Conservation (phyloP, 331 rosid species). For the Quercus tomentella region DNA sequence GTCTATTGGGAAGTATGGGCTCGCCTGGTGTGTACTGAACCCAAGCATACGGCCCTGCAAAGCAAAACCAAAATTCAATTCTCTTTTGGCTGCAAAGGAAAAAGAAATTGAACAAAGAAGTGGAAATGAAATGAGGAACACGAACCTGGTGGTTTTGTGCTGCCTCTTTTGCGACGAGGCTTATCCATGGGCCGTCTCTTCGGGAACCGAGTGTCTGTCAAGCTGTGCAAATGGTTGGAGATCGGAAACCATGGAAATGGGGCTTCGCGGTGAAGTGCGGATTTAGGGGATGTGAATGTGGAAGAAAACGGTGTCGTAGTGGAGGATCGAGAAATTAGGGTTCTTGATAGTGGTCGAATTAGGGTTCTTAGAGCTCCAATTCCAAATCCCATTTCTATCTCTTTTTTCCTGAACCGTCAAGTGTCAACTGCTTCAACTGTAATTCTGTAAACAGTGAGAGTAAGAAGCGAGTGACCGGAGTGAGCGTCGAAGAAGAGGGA, state of each 20-base stretch:
- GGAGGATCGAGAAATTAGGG: slow-evolving; percentile 18
- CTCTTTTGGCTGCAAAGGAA: too few species aligned
- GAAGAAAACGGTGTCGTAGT: slow-evolving; percentile 14
- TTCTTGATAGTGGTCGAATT: slow-evolving; percentile 39
- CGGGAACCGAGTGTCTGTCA: slow-evolving; percentile 85
- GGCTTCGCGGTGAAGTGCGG: slow-evolving; percentile 10
- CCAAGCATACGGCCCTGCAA: slow-evolving; percentile 76
- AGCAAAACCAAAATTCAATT: background rate
- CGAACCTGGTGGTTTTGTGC: slow-evolving; percentile 70
- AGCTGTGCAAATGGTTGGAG: slow-evolving; percentile 56
- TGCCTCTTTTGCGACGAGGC: slow-evolving; percentile 72
- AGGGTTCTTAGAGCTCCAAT: slow-evolving; percentile 48
- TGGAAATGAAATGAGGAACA: background rate
- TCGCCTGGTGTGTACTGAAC: slow-evolving; percentile 66
- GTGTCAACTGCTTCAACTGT: background rate
- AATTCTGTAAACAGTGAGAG: too few species aligned
- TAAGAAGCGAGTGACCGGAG: too few species aligned
- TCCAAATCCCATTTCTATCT: slow-evolving; percentile 49
- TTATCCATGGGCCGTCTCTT: slow-evolving; percentile 70
- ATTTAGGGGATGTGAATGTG: slow-evolving; percentile 6
- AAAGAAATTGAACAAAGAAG: background rate
- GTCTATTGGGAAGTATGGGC: slow-evolving; percentile 64
- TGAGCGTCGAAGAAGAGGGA: too few species aligned
- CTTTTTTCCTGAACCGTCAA: background rate
- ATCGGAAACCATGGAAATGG: slow-evolving; percentile 54